Evolutionary conservation across 441 rosid genomes (phyloP), one percentile per base, ranked within the genome.

Genomic region (Kokia cookei): DNA sequence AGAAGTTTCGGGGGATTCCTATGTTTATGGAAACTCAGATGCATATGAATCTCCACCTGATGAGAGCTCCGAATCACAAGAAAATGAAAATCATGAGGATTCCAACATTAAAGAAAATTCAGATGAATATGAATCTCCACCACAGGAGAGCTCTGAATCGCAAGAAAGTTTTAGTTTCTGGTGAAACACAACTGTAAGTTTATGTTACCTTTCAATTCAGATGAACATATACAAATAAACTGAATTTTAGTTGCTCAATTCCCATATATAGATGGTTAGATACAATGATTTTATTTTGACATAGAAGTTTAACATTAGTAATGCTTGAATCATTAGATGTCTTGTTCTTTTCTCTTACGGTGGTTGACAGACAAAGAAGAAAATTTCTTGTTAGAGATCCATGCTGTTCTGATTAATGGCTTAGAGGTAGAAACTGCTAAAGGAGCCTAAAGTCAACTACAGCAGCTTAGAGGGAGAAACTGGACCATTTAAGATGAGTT

Each of bases 61-160:
- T 22, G 76, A 73, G 71, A 73, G 62, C 63, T 51, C 71, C 11
- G 63, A 73, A 74, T 37, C 72, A 26, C 55, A 74, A 43, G 76
- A 53, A 74, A 22, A 8, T 4, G 71, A 26, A 65, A 54, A 4
- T 26, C 27, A 5, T 2, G 63, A 64, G 43, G 57, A 74, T 65
- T 74, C 65, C 5, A 55, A 64, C 53, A 63, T 2, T 62, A 37
- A 73, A 63, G 37, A 63, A 48, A 73, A 12, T 63, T 63, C 75
- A 17, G 24, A 62, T 48, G 48, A 26, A 43, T 73, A 64, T 51
- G 76, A 64, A 73, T 17, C 61, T 4, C 48, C 69, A 32, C 29
- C 53, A 4, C 17, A 62, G 2, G 76, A 73, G 70, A 73, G 60
- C 62, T 50, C 70, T 22, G 70, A 73, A 74, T 24, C 76, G 2